Percentiles rank a stretch among this genome's conserved stretches.
Conservation (phyloP, 2,329 filamentous ascomycete genomes). For the Xylariomycetidae sp. region DNA sequence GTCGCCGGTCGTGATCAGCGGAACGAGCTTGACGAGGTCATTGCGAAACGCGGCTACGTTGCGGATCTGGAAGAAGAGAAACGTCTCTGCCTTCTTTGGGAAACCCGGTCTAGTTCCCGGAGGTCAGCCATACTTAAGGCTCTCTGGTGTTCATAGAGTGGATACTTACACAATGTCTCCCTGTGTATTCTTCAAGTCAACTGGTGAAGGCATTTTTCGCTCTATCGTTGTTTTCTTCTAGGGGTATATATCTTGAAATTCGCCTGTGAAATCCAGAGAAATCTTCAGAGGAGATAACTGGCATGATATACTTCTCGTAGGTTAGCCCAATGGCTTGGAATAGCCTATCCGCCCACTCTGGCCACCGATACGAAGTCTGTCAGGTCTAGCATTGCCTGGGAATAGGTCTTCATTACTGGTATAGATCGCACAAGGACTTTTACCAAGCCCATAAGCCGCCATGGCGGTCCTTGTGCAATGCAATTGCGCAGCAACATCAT, state of each 20-base stretch:
- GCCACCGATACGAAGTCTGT: too few species aligned
- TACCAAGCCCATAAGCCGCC: too few species aligned
- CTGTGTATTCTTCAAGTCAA: not conserved
- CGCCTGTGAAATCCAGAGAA: slow-evolving; percentile 17
- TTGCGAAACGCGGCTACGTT: not conserved
- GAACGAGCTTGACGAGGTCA: not conserved
- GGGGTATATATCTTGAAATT: too few species aligned
- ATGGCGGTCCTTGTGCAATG: too few species aligned
- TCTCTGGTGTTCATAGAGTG: not conserved
- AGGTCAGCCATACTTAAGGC: not conserved
- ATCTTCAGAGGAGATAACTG: too few species aligned
- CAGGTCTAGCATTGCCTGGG: too few species aligned
- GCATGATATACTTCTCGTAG: too few species aligned
- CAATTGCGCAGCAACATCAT: too few species aligned
- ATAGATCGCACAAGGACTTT: too few species aligned
- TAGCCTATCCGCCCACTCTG: not conserved
- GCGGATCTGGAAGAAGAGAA: not conserved
- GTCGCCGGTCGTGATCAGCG: not conserved
- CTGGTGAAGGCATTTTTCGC: too few species aligned
- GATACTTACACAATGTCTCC: not conserved
- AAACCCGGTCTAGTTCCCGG: not conserved
- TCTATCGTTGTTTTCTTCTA: too few species aligned
- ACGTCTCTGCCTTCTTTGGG: not conserved
- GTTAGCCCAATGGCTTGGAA: not conserved
- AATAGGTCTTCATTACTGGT: too few species aligned